phyloP scores from a whole-genome alignment of 2,329 filamentous ascomycete species.

The Aschersonia sp. region DNA sequence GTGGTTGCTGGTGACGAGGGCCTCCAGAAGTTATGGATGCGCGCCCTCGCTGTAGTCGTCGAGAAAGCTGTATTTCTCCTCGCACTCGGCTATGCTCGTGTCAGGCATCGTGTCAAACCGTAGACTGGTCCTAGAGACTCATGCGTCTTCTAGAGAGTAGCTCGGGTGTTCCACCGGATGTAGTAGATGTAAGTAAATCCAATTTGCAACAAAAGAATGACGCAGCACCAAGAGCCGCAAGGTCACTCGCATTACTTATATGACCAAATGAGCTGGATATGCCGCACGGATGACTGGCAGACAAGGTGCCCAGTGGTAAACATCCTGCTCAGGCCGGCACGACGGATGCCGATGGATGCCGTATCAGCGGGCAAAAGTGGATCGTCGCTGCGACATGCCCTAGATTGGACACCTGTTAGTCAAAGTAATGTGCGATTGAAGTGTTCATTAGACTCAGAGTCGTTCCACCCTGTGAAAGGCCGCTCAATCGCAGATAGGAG shows the following conservation, averaged over 20 bases:
- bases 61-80: constrained; percentile 26
- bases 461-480: not conserved
- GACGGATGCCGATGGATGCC: constrained; percentile 4
- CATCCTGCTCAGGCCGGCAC: not conserved
- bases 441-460: too few species aligned
- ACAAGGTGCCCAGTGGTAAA: not conserved
- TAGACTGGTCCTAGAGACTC: not conserved
- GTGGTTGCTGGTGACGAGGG: constrained; percentile 26
- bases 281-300: too few species aligned
- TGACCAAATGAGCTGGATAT: too few species aligned
- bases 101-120: constrained; percentile 5
- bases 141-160: too few species aligned
- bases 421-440: not conserved
- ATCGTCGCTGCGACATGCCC: not conserved
- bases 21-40: constrained; percentile 32
- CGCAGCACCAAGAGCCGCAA: too few species aligned
- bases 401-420: constrained; percentile 3
- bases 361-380: constrained; percentile 3
- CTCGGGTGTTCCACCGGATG: too few species aligned
- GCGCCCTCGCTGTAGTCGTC: constrained; percentile 39
- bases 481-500: not conserved
- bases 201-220: too few species aligned
- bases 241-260: too few species aligned
- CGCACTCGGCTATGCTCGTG: constrained; percentile 1
- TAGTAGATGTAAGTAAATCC: too few species aligned